A percentile compares a stretch with the other conserved stretches of the same genome.
Conservation (phyloP, 192 early-diverging fungal species). For the Rhizophagus clarus region DNA sequence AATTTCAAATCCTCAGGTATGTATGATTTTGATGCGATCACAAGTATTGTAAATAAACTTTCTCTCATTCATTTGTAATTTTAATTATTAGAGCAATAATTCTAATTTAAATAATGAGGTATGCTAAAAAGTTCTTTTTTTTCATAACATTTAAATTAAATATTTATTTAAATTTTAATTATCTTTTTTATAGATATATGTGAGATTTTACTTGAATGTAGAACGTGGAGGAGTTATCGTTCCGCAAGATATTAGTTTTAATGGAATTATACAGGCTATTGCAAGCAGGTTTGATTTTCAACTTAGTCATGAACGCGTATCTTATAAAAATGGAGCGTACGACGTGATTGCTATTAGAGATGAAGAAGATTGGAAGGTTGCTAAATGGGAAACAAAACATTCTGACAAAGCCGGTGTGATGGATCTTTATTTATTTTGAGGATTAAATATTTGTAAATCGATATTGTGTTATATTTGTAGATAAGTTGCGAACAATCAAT, state of each 20-base stretch:
- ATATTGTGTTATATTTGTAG: neutral
- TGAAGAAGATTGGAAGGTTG: slow-evolving; percentile 26
- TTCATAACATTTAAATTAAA: neutral
- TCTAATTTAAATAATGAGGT: neutral
- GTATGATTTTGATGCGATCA: too few species aligned
- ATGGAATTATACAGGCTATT: neutral
- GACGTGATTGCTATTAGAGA: slow-evolving; percentile 11
- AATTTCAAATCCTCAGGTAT: neutral
- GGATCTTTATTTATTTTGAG: neutral
- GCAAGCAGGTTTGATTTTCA: neutral
- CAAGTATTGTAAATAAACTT: too few species aligned
- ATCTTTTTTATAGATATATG: neutral
- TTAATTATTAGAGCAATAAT: neutral
- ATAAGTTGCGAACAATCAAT: neutral
- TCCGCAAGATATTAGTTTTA: neutral
- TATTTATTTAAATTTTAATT: neutral
- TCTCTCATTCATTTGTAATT: neutral
- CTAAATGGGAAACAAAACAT: neutral
- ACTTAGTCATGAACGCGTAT: neutral
- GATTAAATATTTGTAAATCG: neutral
- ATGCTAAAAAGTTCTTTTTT: neutral
- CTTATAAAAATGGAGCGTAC: slow-evolving; percentile 10
- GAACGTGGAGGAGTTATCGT: slow-evolving; percentile 8
- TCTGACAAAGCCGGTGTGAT: neutral
- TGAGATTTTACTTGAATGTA: neutral